These are phyloP conservation scores for Leishmania guyanensis DNA, from an alignment of 208 protist genomes.

Conservation along the genomic window DNA sequence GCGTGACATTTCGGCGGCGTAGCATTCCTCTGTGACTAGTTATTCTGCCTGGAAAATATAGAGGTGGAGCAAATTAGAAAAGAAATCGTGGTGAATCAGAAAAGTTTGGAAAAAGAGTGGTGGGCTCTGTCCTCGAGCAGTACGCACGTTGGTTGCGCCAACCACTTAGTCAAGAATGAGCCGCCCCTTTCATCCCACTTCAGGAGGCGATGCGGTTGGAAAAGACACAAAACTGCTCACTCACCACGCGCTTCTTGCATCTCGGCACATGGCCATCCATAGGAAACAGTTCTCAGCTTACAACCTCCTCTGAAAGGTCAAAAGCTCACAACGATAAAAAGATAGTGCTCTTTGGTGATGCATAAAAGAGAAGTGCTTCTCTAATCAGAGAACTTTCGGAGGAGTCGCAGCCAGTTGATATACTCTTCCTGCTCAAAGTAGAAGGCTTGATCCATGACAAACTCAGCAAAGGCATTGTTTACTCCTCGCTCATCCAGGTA, in stretches of 20 bases:
- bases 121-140: background rate
- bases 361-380: background rate
- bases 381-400: slow-evolving; percentile 72
- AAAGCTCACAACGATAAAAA: slow-evolving; percentile 10
- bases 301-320: background rate
- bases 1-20: slow-evolving; percentile 7
- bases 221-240: background rate
- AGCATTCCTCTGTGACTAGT: slow-evolving; percentile 24
- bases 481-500: slow-evolving; percentile 88
- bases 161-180: background rate
- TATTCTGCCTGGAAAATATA: background rate
- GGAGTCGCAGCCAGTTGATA: slow-evolving; percentile 71
- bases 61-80: background rate
- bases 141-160: background rate
- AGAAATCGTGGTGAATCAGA: background rate
- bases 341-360: background rate
- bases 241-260: background rate
- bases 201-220: background rate
- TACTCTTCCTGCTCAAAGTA: slow-evolving; percentile 88
- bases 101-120: background rate
- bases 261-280: background rate
- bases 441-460: slow-evolving; percentile 81
- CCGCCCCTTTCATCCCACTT: background rate
- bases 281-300: background rate
- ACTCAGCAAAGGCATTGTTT: slow-evolving; percentile 89